Evolutionary conservation across 345 rosid genomes (phyloP).

Genomic region (Populus tremula): DNA sequence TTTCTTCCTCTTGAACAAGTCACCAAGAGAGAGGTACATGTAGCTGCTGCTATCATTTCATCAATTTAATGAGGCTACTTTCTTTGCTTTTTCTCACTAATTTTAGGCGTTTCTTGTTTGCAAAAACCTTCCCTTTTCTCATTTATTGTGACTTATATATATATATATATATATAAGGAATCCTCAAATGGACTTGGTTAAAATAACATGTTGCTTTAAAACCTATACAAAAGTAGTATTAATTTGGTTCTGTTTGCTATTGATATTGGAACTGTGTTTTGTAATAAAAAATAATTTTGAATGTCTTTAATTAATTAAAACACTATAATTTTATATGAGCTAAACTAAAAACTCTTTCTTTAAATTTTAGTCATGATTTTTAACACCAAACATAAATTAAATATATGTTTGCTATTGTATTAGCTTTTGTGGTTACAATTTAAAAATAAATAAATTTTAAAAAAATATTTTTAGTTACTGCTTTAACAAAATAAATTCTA

Average conservation of each 20-base stretch:
- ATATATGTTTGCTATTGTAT: no score
- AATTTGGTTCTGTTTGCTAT: no score
- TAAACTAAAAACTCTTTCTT: no score
- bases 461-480: no score
- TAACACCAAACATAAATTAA: no score
- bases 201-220: slow-evolving; percentile 19
- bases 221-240: background rate
- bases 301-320: no score
- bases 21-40: background rate
- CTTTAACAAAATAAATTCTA: no score
- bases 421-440: no score
- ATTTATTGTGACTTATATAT: background rate
- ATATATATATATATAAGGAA: slow-evolving; percentile 7
- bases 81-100: slow-evolving; percentile 6
- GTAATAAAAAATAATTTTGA: background rate
- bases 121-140: slow-evolving; percentile 10
- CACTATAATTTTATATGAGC: no score
- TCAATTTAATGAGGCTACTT: slow-evolving; percentile 23
- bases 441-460: no score
- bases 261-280: no score
- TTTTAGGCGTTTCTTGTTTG: slow-evolving; percentile 20
- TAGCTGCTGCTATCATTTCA: slow-evolving; percentile 20
- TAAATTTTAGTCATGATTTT: no score
- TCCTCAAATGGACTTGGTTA: slow-evolving; percentile 19
- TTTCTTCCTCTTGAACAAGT: slow-evolving; percentile 14